phyloP scores from a whole-genome alignment of 1,139 yeast species.

The Blastobotrys niveus region DNA sequence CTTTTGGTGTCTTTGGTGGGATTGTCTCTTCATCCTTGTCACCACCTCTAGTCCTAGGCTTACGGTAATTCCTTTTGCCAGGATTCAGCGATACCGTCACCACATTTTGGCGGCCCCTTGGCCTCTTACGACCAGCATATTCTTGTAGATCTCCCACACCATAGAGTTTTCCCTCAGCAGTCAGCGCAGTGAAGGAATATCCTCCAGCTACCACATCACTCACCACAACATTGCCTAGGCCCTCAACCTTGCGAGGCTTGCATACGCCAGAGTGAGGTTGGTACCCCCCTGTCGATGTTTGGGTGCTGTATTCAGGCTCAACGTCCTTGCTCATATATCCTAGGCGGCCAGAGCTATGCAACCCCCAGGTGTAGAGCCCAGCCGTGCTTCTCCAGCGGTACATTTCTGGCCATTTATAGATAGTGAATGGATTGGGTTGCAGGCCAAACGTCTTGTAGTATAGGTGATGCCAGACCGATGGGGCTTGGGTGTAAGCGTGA shows the following conservation, averaged over 20 bases:
- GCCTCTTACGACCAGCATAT: not conserved
- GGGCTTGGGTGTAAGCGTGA: conserved; percentile 20
- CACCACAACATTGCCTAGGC: conserved; percentile 39
- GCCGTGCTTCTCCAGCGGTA: conserved; percentile 42
- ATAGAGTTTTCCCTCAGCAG: conserved; percentile 25
- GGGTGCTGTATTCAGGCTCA: conserved; percentile 12
- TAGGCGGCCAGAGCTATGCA: conserved; percentile 47
- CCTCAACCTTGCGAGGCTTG: conserved; percentile 26
- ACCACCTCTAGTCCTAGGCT: conserved; percentile 15
- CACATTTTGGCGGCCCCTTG: not conserved
- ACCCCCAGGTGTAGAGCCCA: conserved; percentile 63
- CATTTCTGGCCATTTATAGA: conserved; percentile 46
- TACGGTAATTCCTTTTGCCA: not conserved
- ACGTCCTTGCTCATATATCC: conserved; percentile 41
- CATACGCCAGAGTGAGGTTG: conserved; percentile 13
- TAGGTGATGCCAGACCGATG: conserved; percentile 32
- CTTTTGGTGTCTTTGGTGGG: conserved; percentile 11
- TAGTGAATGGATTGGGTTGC: conserved; percentile 25
- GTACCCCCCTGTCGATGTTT: conserved; percentile 27
- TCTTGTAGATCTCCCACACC: conserved; percentile 25
- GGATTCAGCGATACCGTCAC: conserved; percentile 6
- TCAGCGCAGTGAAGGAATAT: conserved; percentile 54
- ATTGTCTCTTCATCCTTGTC: conserved; percentile 5
- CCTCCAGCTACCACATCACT: conserved; percentile 64
- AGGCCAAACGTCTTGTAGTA: conserved; percentile 26